Conservation (phyloP, 2,329 filamentous ascomycete genomes). For the Fusarium nematophilum region DNA sequence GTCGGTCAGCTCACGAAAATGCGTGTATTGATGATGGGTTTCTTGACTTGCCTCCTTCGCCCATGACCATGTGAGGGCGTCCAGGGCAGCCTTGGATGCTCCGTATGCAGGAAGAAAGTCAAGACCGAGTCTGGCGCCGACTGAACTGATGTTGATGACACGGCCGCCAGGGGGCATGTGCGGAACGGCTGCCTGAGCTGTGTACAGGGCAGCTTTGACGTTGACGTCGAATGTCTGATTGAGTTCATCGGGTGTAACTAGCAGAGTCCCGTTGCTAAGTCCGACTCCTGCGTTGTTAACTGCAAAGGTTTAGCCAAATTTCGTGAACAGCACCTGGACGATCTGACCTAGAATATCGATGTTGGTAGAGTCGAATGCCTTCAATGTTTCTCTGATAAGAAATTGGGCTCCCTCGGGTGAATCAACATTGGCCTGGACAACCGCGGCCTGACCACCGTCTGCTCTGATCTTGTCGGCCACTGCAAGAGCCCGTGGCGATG, state of each 20-base stretch:
- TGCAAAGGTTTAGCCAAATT: neutral
- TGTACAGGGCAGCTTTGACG: conserved; percentile 49
- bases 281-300: conserved; percentile 54
- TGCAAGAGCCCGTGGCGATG: conserved; percentile 44
- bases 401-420: conserved; percentile 46
- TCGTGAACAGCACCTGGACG: too few species aligned
- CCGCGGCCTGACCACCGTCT: conserved; percentile 46
- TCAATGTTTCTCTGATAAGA: conserved; percentile 51
- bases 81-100: conserved; percentile 48
- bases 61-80: conserved; percentile 49
- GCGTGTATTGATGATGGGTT: too few species aligned
- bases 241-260: too few species aligned
- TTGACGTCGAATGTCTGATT: conserved; percentile 46
- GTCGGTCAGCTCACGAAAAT: too few species aligned
- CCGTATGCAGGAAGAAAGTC: conserved; percentile 29
- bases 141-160: conserved; percentile 42
- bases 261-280: too few species aligned
- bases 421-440: conserved; percentile 49
- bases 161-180: conserved; percentile 51
- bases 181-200: conserved; percentile 47
- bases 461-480: conserved; percentile 44
- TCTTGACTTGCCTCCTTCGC: conserved; percentile 50
- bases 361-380: conserved; percentile 47
- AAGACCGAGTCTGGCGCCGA: conserved; percentile 31
- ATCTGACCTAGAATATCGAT: conserved; percentile 55